A percentile compares a stretch with the other conserved stretches of the same genome.
These are phyloP conservation scores for Melampsora larici-populina DNA, from an alignment of 1,284 basidiomycete genomes.

Conservation along the genomic window DNA sequence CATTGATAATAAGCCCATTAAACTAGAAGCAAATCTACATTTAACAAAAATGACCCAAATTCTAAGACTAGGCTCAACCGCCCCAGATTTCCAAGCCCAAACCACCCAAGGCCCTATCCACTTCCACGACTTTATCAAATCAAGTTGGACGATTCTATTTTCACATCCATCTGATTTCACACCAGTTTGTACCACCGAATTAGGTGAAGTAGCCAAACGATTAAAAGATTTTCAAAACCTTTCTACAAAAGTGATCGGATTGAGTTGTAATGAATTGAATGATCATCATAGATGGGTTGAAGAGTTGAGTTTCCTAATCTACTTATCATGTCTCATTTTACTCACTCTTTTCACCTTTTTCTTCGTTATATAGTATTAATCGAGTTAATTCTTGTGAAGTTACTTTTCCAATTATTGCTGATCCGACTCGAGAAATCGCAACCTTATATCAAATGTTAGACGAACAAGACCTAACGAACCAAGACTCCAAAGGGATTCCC, in stretches of 20 bases:
- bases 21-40: too few relatives aligned
- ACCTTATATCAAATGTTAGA: conserved; percentile 90
- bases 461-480: conserved; percentile 87
- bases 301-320: conserved; percentile 58
- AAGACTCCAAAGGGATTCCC: conserved; percentile 82
- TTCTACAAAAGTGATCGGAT: conserved; percentile 87
- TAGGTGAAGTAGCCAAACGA: conserved; percentile 87
- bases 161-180: conserved; percentile 70
- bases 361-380: conserved; percentile 64
- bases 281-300: conserved; percentile 86
- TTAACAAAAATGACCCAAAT: not conserved
- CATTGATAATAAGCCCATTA: too few relatives aligned
- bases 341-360: conserved; percentile 62
- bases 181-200: conserved; percentile 70
- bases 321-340: conserved; percentile 57
- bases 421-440: conserved; percentile 79
- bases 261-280: conserved; percentile 84
- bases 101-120: conserved; percentile 60
- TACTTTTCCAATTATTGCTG: conserved; percentile 64
- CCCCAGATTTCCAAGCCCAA: conserved; percentile 77
- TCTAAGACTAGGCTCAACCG: conserved; percentile 59
- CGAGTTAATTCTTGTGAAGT: conserved; percentile 7
- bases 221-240: conserved; percentile 79
- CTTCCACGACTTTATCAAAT: conserved; percentile 79
- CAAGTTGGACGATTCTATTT: conserved; percentile 87